These are phyloP conservation scores for Metschnikowia arizonensis DNA, from an alignment of 805 yeast species.

Conservation along the genomic window DNA sequence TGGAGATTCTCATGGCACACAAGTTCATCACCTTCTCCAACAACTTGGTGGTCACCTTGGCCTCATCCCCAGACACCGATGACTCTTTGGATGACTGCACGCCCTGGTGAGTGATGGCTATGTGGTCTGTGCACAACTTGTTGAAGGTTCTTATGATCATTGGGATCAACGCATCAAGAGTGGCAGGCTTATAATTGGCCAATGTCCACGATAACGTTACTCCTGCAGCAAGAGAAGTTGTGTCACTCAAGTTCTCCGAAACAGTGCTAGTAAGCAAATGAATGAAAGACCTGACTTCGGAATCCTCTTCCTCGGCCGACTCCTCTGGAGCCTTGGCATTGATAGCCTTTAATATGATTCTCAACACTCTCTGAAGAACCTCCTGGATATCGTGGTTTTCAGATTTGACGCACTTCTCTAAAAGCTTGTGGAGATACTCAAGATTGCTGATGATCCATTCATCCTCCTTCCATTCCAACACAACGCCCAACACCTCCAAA, in stretches of 20 bases:
- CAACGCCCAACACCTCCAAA: slow-evolving; percentile 79
- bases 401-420: slow-evolving; percentile 77
- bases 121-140: slow-evolving; percentile 84
- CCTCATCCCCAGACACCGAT: slow-evolving; percentile 59
- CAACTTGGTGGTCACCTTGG: slow-evolving; percentile 71
- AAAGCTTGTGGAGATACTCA: slow-evolving; percentile 60
- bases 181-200: slow-evolving; percentile 66
- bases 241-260: slow-evolving; percentile 71
- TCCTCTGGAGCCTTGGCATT: slow-evolving; percentile 38
- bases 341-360: slow-evolving; percentile 65
- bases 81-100: slow-evolving; percentile 28
- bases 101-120: slow-evolving; percentile 55
- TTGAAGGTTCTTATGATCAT: slow-evolving; percentile 82
- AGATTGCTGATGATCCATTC: slow-evolving; percentile 78
- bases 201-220: slow-evolving; percentile 79
- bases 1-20: slow-evolving; percentile 74
- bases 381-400: slow-evolving; percentile 86
- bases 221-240: slow-evolving; percentile 82
- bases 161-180: slow-evolving; percentile 71
- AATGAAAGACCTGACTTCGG: slow-evolving; percentile 61
- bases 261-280: slow-evolving; percentile 60
- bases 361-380: slow-evolving; percentile 69
- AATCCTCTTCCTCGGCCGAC: slow-evolving; percentile 50
- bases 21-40: slow-evolving; percentile 73
- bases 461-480: slow-evolving; percentile 69